Evolutionary conservation across 2,329 filamentous ascomycete genomes (phyloP), one percentile per base, ranked within the genome.

Genomic region (Pestalotiopsis sp.): DNA sequence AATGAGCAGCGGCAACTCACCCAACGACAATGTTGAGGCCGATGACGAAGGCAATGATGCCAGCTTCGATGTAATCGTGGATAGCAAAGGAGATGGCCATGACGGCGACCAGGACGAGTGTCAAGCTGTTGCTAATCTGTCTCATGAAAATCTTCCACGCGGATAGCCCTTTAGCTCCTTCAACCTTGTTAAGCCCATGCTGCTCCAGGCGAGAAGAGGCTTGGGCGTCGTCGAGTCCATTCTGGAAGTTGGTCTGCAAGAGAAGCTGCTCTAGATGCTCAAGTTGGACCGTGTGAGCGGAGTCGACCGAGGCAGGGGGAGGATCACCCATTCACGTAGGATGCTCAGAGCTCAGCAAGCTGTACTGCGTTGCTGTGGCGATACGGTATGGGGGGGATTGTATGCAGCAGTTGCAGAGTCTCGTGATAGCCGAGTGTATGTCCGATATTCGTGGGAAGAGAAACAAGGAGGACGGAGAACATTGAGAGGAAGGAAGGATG

Each of bases 51-150:
- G 87, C 83, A 72, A 91, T 88, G 71, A 91, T 89, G 72, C 85
- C 86, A 71, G 85, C 89, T 82, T 91, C 89, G 77, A 90, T 85
- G 75, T 85, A 90, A 77, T 91, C 90, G 74, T 84, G 76, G 73
- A 91, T 92, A 77, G 85, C 88, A 81, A 91, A 92, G 63, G 88
- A 90, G 69, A 89, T 82, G 69, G 89, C 90, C 89, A 93, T 93
- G 75, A 92, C 92, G 75, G 93, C 89, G 73, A 94, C 84, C 74
- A 94, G 89, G 71, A 93, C 90, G 78, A 92, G 85, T 72, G 91
- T 94, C 81, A 94, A 84, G 82, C 91, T 92, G 83, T 94, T 94
- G 73, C 91, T 92, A 74, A 93, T 87, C 83, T 94, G 91, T 77
- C 91, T 91, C 81, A 94, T 81, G 82, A 94, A 86, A 83, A 94